A percentile compares a stretch with the other conserved stretches of the same genome.
Conservation (phyloP, 208 protist genomes). For the Leishmania lainsoni region DNA sequence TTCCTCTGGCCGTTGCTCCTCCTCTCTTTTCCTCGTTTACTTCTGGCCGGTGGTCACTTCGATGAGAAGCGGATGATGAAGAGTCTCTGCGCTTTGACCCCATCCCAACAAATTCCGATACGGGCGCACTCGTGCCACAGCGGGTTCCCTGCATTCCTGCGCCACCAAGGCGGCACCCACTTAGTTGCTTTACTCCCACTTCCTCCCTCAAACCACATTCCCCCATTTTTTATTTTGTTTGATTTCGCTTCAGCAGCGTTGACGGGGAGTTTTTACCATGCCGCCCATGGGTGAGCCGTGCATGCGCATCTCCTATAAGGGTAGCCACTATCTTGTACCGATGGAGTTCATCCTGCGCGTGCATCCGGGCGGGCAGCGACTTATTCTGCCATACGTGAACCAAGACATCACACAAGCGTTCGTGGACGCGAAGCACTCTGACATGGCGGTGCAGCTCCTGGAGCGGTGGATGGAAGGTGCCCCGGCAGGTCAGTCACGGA, state of each 20-base stretch:
- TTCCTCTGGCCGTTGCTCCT: background rate
- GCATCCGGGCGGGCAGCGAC: constrained; percentile 35
- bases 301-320: constrained; percentile 33
- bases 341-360: constrained; percentile 29
- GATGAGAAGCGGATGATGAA: background rate
- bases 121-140: background rate
- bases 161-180: background rate
- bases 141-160: background rate
- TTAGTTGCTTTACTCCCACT: background rate
- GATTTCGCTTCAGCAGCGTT: constrained; percentile 2
- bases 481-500: background rate
- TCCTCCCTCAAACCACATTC: background rate
- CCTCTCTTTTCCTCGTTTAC: background rate
- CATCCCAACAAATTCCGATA: background rate
- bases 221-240: constrained; percentile 1
- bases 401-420: constrained; percentile 44
- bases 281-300: background rate
- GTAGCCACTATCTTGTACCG: constrained; percentile 31
- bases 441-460: constrained; percentile 25
- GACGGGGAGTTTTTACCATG: background rate
- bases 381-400: constrained; percentile 33
- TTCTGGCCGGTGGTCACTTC: background rate
- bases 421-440: constrained; percentile 33
- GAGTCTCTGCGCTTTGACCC: too few species aligned
- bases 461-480: constrained; percentile 41